Evolutionary conservation across 2,329 filamentous ascomycete genomes (phyloP), one percentile per base, ranked within the genome.

Genomic region (Colletotrichum neosansevieriae): DNA sequence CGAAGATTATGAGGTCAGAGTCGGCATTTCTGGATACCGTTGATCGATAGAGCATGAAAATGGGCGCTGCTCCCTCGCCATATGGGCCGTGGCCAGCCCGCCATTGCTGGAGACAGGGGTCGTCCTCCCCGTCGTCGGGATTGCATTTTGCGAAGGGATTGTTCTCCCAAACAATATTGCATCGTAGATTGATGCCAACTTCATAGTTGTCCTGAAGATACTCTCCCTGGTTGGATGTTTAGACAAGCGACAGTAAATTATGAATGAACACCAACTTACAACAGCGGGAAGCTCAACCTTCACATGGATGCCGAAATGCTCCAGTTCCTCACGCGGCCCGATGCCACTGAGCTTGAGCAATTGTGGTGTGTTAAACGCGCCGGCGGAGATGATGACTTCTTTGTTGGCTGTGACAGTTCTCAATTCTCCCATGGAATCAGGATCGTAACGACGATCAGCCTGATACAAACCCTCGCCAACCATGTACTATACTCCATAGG

Each of bases 211-310:
- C 63, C 13, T 65, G 63, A n/a, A 56, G 42, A 19, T 54, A 56
- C 13, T 50, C 49, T 13, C 57, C 56, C 63, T 60, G 3, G 1
- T 34, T 2, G 12, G 7, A 10, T 24, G 3, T 5, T 54, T 9
- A 54, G 34, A 13, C 13, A 7, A 54, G 34, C 32, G 17, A 13
- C 1, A 34, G 12, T 19, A 21, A 15, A 6, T 7, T 12, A 5
- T 10, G 12, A 36, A 2, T 19, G n/a, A 10, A 40, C 19, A 15
- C 2, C 49, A 29, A 54, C 63, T 51, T 57, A 61, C 88, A 7
- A 90, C 86, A 47, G 86, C 88, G 0, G 86, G 87, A 2, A 87
- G 79, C 71, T 89, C 82, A 1, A 79, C 76, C 54, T 87, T 72
- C 7, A 88, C 80, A 1, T 80, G 76, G 62, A 83, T 81, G 3